Evolutionary conservation across 2,329 filamentous ascomycete genomes (phyloP).

Genomic region (Metarhizium humberi): DNA sequence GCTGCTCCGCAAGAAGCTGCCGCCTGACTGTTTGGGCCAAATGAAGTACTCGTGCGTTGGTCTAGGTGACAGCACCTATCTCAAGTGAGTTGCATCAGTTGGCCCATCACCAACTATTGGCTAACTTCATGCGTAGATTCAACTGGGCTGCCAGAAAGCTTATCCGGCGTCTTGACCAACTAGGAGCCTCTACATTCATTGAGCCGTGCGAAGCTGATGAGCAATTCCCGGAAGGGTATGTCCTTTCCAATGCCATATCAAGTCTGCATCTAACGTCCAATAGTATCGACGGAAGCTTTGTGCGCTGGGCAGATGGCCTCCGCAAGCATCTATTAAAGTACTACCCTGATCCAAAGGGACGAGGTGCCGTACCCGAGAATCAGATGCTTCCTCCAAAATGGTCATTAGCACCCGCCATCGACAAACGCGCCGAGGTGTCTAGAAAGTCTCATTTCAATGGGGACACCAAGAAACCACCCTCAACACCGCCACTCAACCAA

Average conservation of each 20-base stretch:
- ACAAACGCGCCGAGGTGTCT: neutral
- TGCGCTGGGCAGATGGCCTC: slow-evolving; percentile 67
- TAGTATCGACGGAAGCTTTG: slow-evolving; percentile 73
- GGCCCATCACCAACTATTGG: slow-evolving; percentile 1
- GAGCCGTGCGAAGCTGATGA: slow-evolving; percentile 83
- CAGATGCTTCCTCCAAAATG: slow-evolving; percentile 68
- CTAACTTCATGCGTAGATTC: slow-evolving; percentile 45
- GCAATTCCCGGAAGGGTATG: slow-evolving; percentile 82
- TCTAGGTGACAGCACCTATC: slow-evolving; percentile 88
- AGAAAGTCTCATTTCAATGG: slow-evolving; percentile 8
- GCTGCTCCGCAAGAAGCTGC: slow-evolving; percentile 69
- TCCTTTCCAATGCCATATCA: slow-evolving; percentile 5
- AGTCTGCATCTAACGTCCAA: neutral
- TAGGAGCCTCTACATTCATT: slow-evolving; percentile 71
- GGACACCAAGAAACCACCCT: slow-evolving; percentile 7
- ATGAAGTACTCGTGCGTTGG: slow-evolving; percentile 80
- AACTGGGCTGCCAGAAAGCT: slow-evolving; percentile 91
- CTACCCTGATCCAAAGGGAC: slow-evolving; percentile 59
- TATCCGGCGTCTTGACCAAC: slow-evolving; percentile 70
- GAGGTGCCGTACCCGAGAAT: slow-evolving; percentile 63
- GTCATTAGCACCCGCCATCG: slow-evolving; percentile 22
- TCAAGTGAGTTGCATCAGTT: slow-evolving; percentile 50
- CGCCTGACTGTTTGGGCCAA: slow-evolving; percentile 55
- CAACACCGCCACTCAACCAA: slow-evolving; percentile 19
- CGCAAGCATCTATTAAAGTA: slow-evolving; percentile 54